Base-by-base conservation (phyloP, 345 rosid genomes). In the Dipteronia sinensis region DNA sequence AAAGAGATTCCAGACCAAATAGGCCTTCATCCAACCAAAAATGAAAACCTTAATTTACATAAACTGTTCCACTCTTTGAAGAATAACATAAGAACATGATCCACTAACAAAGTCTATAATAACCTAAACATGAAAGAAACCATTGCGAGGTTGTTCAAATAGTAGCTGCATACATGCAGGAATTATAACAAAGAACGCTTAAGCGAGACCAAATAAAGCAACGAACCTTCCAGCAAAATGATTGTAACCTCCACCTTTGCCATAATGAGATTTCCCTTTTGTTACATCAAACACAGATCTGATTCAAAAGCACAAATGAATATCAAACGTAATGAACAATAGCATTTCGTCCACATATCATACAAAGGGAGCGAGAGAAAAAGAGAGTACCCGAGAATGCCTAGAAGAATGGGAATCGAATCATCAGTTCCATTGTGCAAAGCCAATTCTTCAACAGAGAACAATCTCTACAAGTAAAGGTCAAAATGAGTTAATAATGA, bases 211-310 rank as follows among this genome's bases (percentile, higher is more conserved):
- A 42, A 42, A 42, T 8, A 42, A 42, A 42, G 58, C 65, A 82
- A 77, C 82, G 77, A 81, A 92, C 99, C 98, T 94, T 83, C 97
- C 99, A 77, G 97, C 74, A 84, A 96, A 96, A 86, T 96, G 99
- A 79, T 87, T 82, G 86, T 96, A 96, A 79, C 99, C 86, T 34
- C 97, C 98, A 81, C 98, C 97, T 10, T 67, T 76, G 23, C 98
- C 98, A 77, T 94, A 94, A 82, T 94, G 99, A 51, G 97, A 92
- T 82, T 90, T 94, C 77, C 99, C 99, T 85, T 87, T 92, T 0
- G 91, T 89, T 59, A 96, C 99, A 77, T 96, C 99, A 81, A 92
- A 96, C 74, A 94, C 98, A 38, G 99, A 94, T 75, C 99, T 96
- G 87, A 66, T 72, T 65, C 75, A 67, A 80, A 55, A 27, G 25